Evolutionary conservation across 768 basidiomycete species (phyloP), one percentile per base, ranked within the genome.

Genomic region (Tricholoma bakamatsutake): DNA sequence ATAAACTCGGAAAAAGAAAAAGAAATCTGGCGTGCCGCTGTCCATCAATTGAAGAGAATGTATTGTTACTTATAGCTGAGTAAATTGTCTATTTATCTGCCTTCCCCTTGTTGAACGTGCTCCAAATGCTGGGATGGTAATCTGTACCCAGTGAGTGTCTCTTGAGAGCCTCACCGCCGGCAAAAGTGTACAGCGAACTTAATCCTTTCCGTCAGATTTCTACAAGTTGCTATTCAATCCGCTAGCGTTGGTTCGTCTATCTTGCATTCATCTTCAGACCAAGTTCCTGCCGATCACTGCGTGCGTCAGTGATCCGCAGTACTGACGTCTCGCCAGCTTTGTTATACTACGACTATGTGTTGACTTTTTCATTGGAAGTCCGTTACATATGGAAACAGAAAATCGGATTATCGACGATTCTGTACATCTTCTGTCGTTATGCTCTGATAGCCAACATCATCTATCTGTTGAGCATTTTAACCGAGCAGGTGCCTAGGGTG

Each of bases 361-460:
- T 73, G 21, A 71, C 71, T 0, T 65, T 73, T 37, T 59, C 65
- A 2, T 56, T 58, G 50, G 70, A 73, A 50, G 61, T 73, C 34
- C 53, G 64, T 31, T 70, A 71, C 50, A 62, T 73, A 12, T 72
- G 71, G 72, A 42, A 47, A 13, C 46, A 61, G 10, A 62, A 57
- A 47, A 60, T 71, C 27, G 57, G 65, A 10, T 28, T 68, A 6
- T 69, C 69, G 7, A 72, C 68, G 0, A 50, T 65, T 21, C 64
- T 72, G 24, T 72, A 71, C 58, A 56, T 67, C 27, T 59, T 67
- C 9, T 73, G 69, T 50, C 69, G 71, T 30, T 73, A 73, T 46
- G 71, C 69, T 2, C 59, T 73, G 28, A 31, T 68, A 3, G 71
- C 65, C 5, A 73, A 73, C 43, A 53, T 71, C 7, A 55, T 72